A percentile compares a stretch with the other conserved stretches of the same genome.
Evolutionary conservation across 2,329 filamentous ascomycete species (phyloP).

Genomic region (Domatiomyces globalis): DNA sequence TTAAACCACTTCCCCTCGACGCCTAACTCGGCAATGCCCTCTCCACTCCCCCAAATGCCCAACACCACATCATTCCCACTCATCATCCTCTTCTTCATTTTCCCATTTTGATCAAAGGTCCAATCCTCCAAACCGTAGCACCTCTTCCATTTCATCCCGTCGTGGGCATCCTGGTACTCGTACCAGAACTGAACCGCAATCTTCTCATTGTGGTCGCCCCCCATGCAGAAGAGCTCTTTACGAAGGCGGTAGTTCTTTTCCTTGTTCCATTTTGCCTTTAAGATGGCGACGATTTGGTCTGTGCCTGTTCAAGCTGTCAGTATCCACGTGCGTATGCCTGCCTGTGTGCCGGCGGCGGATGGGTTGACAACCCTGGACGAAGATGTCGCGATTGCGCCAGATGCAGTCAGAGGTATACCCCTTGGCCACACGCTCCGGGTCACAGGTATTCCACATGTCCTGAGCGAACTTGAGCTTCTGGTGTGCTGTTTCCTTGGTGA

Average conservation of each 20-base stretch:
- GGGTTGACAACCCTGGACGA: constrained; percentile 42
- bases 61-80: constrained; percentile 33
- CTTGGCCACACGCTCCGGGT: constrained; percentile 50
- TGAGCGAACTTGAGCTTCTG: constrained; percentile 75
- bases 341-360: background rate
- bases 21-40: constrained; percentile 14
- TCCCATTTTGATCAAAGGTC: constrained; percentile 31
- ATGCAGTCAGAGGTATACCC: constrained; percentile 63
- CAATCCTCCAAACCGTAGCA: constrained; percentile 58
- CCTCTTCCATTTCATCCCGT: constrained; percentile 61
- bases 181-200: constrained; percentile 91
- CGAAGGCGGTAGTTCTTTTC: constrained; percentile 60
- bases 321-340: background rate
- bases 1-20: constrained; percentile 32
- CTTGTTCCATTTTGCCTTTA: constrained; percentile 58
- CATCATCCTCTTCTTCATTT: constrained; percentile 36
- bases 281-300: constrained; percentile 51
- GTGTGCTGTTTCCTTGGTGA: constrained; percentile 56
- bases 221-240: constrained; percentile 59
- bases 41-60: constrained; percentile 28
- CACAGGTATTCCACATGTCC: constrained; percentile 63
- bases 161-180: constrained; percentile 55
- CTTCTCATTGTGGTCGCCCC: constrained; percentile 26
- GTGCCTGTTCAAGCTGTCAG: constrained; percentile 23
- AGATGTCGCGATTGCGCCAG: constrained; percentile 64